These are phyloP conservation scores for Clavulina sp. DNA, from an alignment of 768 basidiomycete species.

Conservation along the genomic window DNA sequence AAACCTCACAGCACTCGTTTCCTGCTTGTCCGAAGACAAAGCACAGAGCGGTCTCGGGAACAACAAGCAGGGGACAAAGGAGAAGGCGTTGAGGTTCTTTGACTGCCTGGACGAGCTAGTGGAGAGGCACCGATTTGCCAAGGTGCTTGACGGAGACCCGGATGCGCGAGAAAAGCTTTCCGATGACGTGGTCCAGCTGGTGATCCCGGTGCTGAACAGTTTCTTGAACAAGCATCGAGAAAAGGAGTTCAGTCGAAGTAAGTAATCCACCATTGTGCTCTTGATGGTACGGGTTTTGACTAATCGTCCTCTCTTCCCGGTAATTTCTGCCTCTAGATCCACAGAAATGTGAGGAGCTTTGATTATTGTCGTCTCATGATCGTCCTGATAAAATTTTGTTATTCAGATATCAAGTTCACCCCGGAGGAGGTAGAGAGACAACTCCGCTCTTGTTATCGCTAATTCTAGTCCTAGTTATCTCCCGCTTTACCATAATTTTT, in stretches of 20 bases:
- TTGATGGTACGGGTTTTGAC: not conserved
- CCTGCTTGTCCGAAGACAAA: conserved; percentile 33
- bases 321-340: conserved; percentile 29
- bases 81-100: conserved; percentile 69
- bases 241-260: conserved; percentile 76
- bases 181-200: conserved; percentile 61
- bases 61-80: conserved; percentile 49
- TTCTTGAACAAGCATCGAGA: conserved; percentile 61
- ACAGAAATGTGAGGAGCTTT: conserved; percentile 39
- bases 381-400: conserved; percentile 10
- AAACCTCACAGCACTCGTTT: conserved; percentile 65
- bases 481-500: no score
- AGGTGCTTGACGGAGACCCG: conserved; percentile 51
- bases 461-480: no score
- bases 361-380: conserved; percentile 1
- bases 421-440: conserved; percentile 57
- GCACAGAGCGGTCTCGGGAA: conserved; percentile 29
- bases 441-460: conserved; percentile 44
- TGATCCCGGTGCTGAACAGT: conserved; percentile 54
- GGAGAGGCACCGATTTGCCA: conserved; percentile 53
- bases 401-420: conserved; percentile 58
- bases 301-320: not conserved
- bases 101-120: conserved; percentile 63
- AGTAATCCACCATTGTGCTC: conserved; percentile 16
- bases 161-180: conserved; percentile 35